These are phyloP conservation scores for Penicillium subrubescens DNA, from an alignment of 495 filamentous ascomycete genomes.

Conservation along the genomic window DNA sequence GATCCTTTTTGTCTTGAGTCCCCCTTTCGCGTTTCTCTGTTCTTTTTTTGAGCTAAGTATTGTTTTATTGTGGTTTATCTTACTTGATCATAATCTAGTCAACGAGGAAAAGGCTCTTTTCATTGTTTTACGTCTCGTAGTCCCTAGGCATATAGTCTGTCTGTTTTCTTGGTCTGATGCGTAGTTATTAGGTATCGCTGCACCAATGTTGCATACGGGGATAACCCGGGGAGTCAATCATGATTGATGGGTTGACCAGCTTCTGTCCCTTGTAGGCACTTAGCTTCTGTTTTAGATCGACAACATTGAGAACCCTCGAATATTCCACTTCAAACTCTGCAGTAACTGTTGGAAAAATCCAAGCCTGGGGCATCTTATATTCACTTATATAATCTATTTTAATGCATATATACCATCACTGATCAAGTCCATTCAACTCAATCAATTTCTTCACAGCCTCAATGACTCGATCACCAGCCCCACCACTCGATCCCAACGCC, in stretches of 20 bases:
- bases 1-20: constrained; percentile 10
- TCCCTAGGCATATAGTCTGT: constrained; percentile 12
- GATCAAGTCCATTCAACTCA: constrained; percentile 85
- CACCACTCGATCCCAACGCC: constrained; percentile 33
- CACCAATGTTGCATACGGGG: constrained; percentile 19
- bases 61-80: not conserved
- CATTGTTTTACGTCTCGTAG: constrained; percentile 1
- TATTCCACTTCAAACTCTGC: not conserved
- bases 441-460: constrained; percentile 74
- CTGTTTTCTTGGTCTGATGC: constrained; percentile 6
- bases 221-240: constrained; percentile 21
- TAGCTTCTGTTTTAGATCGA: not conserved
- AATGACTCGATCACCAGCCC: constrained; percentile 66
- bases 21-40: not conserved
- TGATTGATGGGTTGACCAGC: not conserved
- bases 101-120: not conserved
- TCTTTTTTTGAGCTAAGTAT: not conserved
- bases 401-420: constrained; percentile 31
- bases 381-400: not conserved
- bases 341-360: no score
- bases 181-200: constrained; percentile 18
- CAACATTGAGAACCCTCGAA: not conserved
- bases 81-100: not conserved
- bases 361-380: no score
- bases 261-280: not conserved